Evolutionary conservation across 139 green algal species (phyloP).

Genomic region (Raphidocelis subcapitata): DNA sequence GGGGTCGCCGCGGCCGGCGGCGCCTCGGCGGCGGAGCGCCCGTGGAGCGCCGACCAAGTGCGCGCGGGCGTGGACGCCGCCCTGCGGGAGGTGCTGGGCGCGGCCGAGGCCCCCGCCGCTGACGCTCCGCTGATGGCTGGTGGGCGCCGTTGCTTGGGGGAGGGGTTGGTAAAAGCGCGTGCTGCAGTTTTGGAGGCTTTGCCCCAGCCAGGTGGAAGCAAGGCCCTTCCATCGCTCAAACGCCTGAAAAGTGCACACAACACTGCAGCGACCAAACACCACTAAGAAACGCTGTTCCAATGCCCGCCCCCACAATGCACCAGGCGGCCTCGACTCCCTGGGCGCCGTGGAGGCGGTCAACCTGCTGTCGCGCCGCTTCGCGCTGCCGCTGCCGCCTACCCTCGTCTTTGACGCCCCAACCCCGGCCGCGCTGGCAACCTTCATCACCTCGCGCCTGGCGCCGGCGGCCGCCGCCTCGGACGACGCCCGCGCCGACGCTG

Average conservation of each 20-base stretch:
- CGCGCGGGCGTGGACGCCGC: conserved; percentile 38
- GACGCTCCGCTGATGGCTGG: conserved; percentile 73
- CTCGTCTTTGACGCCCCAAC: conserved; percentile 87
- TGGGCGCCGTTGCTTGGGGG: conserved; percentile 5
- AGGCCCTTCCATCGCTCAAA: too few species aligned
- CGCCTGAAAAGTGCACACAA: too few species aligned
- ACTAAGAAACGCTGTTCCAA: too few species aligned
- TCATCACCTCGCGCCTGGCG: conserved; percentile 36
- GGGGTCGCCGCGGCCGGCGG: neutral
- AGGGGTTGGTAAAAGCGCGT: too few species aligned
- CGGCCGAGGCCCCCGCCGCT: conserved; percentile 32
- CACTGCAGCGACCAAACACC: too few species aligned
- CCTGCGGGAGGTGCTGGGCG: conserved; percentile 61
- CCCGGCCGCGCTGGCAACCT: conserved; percentile 38
- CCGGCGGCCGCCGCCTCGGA: neutral
- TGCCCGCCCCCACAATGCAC: neutral
- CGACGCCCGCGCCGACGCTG: neutral
- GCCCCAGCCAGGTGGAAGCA: too few species aligned
- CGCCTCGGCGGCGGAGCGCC: neutral
- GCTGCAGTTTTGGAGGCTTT: too few species aligned
- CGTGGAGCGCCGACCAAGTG: conserved; percentile 20
- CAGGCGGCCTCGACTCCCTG: conserved; percentile 79
- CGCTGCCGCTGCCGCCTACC: conserved; percentile 48
- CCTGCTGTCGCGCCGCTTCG: conserved; percentile 45
- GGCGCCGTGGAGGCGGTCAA: conserved; percentile 79